A percentile compares a stretch with the other conserved stretches of the same genome.
Conservation (phyloP, 176 grass and related monocot species). For the Oryza punctata region DNA sequence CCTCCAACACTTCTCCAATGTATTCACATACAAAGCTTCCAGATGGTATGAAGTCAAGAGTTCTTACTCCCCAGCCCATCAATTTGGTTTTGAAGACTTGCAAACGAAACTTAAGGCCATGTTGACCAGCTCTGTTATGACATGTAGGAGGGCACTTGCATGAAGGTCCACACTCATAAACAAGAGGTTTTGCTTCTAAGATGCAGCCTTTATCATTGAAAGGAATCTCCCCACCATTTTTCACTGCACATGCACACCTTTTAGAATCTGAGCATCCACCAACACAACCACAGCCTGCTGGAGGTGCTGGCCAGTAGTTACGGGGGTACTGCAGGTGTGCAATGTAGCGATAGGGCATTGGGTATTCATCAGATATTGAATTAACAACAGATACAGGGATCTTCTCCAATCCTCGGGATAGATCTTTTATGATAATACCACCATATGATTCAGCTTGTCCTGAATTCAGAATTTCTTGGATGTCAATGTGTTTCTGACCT, state of each 20-base stretch:
- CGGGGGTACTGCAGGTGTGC: slow-evolving; percentile 48
- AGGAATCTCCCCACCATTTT: slow-evolving; percentile 80
- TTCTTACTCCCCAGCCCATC: slow-evolving; percentile 88
- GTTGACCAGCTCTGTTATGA: slow-evolving; percentile 75
- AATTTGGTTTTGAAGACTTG: slow-evolving; percentile 79
- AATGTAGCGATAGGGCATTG: slow-evolving; percentile 58
- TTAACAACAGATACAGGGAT: slow-evolving; percentile 77
- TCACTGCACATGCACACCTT: slow-evolving; percentile 64
- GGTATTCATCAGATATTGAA: slow-evolving; percentile 57
- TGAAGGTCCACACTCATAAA: slow-evolving; percentile 87
- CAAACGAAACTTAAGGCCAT: slow-evolving; percentile 71
- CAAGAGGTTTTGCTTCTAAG: slow-evolving; percentile 67
- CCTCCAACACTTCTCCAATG: slow-evolving; percentile 68
- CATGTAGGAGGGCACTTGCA: slow-evolving; percentile 83
- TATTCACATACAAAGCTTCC: slow-evolving; percentile 92
- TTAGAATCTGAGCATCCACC: slow-evolving; percentile 66
- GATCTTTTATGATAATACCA: slow-evolving; percentile 60
- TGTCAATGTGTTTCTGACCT: slow-evolving; percentile 64
- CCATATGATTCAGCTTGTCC: slow-evolving; percentile 38
- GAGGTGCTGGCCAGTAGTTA: slow-evolving; percentile 38
- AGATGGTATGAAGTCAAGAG: slow-evolving; percentile 65
- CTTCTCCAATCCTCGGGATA: slow-evolving; percentile 72
- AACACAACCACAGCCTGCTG: slow-evolving; percentile 58
- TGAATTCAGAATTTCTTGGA: slow-evolving; percentile 55
- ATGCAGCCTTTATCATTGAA: slow-evolving; percentile 65